Percentiles rank a stretch among this genome's conserved stretches.
These are phyloP conservation scores for Hypsizygus marmoreus DNA, from an alignment of 768 basidiomycete genomes.

Conservation along the genomic window DNA sequence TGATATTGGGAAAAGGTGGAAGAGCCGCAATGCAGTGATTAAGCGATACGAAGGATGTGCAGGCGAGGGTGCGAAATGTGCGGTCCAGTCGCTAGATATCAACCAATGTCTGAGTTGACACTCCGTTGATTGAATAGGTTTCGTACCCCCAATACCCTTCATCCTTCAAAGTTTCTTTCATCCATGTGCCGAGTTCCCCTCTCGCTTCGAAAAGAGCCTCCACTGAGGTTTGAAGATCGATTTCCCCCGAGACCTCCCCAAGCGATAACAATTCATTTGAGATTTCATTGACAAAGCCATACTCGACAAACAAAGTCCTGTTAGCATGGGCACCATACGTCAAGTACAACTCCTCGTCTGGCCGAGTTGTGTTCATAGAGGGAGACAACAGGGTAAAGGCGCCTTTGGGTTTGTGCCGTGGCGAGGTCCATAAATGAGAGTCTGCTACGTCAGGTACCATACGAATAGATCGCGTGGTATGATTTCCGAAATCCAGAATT, in stretches of 20 bases:
- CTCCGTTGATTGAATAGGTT: neutral
- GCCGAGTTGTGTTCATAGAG: conserved; percentile 35
- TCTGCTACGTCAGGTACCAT: conserved; percentile 44
- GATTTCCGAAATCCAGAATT: conserved; percentile 90
- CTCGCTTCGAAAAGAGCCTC: conserved; percentile 50
- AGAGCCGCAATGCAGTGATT: conserved; percentile 68
- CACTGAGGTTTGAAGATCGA: conserved; percentile 60
- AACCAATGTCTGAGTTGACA: conserved; percentile 1
- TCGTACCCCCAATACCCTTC: conserved; percentile 87
- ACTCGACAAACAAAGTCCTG: conserved; percentile 79
- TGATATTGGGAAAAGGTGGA: conserved; percentile 45
- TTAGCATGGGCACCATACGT: conserved; percentile 84
- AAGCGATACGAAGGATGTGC: conserved; percentile 82
- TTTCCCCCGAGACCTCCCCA: conserved; percentile 47
- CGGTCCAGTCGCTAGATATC: conserved; percentile 70
- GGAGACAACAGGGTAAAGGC: conserved; percentile 56
- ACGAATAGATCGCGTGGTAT: conserved; percentile 44
- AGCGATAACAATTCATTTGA: conserved; percentile 24
- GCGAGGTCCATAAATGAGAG: conserved; percentile 37
- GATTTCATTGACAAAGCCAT: conserved; percentile 73
- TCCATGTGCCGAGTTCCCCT: conserved; percentile 40
- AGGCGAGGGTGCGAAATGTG: conserved; percentile 60
- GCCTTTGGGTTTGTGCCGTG: conserved; percentile 38
- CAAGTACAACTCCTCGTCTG: conserved; percentile 71
- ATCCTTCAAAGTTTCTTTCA: conserved; percentile 54